Evolutionary conservation across 1,139 yeast genomes (phyloP).

Genomic region (Yamadazyma friedrichii): DNA sequence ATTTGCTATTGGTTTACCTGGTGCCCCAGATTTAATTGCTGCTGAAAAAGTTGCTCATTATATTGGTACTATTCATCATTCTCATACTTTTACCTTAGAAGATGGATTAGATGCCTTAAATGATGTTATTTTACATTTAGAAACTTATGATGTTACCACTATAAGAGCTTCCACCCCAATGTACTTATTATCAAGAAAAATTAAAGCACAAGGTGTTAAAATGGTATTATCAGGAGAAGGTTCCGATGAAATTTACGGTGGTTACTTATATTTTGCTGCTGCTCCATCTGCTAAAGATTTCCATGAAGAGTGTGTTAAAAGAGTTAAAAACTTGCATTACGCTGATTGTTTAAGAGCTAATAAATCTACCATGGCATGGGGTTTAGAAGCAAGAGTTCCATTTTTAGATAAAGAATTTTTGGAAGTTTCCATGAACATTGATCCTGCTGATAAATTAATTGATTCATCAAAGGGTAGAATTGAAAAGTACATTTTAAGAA

Average conservation of each 20-base stretch:
- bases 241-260: slow-evolving; percentile 98
- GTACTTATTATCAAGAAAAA: slow-evolving; percentile 93
- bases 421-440: slow-evolving; percentile 90
- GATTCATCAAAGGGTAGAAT: slow-evolving; percentile 65
- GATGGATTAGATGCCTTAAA: slow-evolving; percentile 95
- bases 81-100: slow-evolving; percentile 92
- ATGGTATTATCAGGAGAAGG: slow-evolving; percentile 99
- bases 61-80: slow-evolving; percentile 96
- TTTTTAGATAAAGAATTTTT: slow-evolving; percentile 93
- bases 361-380: slow-evolving; percentile 99
- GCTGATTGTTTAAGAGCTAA: slow-evolving; percentile 98
- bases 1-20: slow-evolving; percentile 94
- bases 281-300: slow-evolving; percentile 92
- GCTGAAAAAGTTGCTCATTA: slow-evolving; percentile 95
- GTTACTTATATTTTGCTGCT: slow-evolving; percentile 93
- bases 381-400: slow-evolving; percentile 98
- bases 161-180: slow-evolving; percentile 99
- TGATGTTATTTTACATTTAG: slow-evolving; percentile 93
- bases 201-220: slow-evolving; percentile 99
- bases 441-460: slow-evolving; percentile 89
- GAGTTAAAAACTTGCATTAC: slow-evolving; percentile 95
- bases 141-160: slow-evolving; percentile 97
- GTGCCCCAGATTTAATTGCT: slow-evolving; percentile 96
- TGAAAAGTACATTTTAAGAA: slow-evolving; percentile 93
- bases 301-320: slow-evolving; percentile 91